A percentile compares a stretch with the other conserved stretches of the same genome.
Evolutionary conservation across 1,139 yeast species (phyloP).

Genomic region (Pichia sp.): DNA sequence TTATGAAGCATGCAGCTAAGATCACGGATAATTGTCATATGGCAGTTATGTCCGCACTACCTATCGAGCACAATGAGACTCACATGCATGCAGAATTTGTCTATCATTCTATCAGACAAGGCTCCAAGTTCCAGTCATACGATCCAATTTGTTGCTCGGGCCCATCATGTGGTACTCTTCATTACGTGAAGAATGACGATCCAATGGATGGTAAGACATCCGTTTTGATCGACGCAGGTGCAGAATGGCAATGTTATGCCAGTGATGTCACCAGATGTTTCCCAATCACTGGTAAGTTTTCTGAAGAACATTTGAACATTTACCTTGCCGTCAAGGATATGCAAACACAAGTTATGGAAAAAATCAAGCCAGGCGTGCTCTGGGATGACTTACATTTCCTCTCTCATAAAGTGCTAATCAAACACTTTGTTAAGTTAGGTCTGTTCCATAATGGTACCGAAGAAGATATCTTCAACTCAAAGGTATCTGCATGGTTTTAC

Average conservation of each 20-base stretch:
- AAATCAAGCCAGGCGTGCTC: conserved; percentile 69
- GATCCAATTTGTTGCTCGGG: conserved; percentile 97
- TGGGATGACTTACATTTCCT: conserved; percentile 85
- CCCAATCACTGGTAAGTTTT: conserved; percentile 88
- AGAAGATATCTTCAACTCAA: conserved; percentile 62
- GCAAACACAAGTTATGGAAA: conserved; percentile 65
- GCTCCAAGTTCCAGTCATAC: conserved; percentile 80
- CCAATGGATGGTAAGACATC: conserved; percentile 42
- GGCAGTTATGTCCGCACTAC: conserved; percentile 89
- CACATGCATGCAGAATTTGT: conserved; percentile 94
- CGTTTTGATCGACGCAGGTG: conserved; percentile 90
- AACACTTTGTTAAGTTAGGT: conserved; percentile 66
- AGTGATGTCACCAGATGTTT: conserved; percentile 93
- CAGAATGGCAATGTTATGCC: conserved; percentile 92
- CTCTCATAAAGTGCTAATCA: conserved; percentile 72
- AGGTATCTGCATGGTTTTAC: conserved; percentile 70
- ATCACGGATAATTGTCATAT: conserved; percentile 84
- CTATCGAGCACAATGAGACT: conserved; percentile 80
- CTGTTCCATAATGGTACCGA: conserved; percentile 59
- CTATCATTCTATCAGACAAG: conserved; percentile 91
- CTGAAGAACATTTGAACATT: conserved; percentile 75
- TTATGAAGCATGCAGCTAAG: conserved; percentile 72
- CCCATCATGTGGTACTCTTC: conserved; percentile 83
- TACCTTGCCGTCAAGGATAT: conserved; percentile 77
- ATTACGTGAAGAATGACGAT: conserved; percentile 75